Evolutionary conservation across 768 basidiomycete genomes (phyloP), one percentile per base, ranked within the genome.

Genomic region (Russula sp.): DNA sequence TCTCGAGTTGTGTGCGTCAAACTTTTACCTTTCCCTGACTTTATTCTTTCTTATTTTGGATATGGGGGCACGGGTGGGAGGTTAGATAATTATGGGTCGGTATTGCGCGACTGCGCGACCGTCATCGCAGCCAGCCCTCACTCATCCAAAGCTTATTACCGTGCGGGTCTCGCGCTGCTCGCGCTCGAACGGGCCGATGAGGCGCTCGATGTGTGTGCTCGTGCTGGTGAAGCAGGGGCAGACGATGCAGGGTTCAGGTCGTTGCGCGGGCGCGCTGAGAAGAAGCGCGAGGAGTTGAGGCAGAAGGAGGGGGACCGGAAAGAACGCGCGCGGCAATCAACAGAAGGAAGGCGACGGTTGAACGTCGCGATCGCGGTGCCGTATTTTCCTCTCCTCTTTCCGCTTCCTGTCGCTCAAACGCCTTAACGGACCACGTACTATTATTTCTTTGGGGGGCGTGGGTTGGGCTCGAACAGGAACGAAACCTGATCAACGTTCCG

Each of bases 31-130:
- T 53, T 54, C 60, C 39, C n/a, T 41, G 45, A 48, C 42, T 32
- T 20, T 35, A 25, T 9, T 9, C 16, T 50, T 9, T 9, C 16
- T 50, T n/a, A 10, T 43, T 39, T 35, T 36, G 35, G 25, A 29
- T 3, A 29, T 29, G 25, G 25, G 25, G 25, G 25, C 25, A 3
- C 25, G 25, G 25, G 25, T 32, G 35, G 25, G 49, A 7, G 13
- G 10, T 2, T 43, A 93, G 94, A 89, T 72, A 99, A 98, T 72
- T 89, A 88, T 67, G 91, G 94, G 9, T 81, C 84, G 32, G 92
- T 92, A 7, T 78, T 99, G 47, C 79, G 82, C 62, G 97, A 98
- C 72, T 92, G 90, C 70, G 89, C 90, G 10, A 81, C 76, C 56
- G 90, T 84, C 0, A 75, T 97, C 34, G 71, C 70, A 0, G 59